Base-by-base conservation (phyloP, 176 grass and related monocot species). In the Alloteropsis semialata region DNA sequence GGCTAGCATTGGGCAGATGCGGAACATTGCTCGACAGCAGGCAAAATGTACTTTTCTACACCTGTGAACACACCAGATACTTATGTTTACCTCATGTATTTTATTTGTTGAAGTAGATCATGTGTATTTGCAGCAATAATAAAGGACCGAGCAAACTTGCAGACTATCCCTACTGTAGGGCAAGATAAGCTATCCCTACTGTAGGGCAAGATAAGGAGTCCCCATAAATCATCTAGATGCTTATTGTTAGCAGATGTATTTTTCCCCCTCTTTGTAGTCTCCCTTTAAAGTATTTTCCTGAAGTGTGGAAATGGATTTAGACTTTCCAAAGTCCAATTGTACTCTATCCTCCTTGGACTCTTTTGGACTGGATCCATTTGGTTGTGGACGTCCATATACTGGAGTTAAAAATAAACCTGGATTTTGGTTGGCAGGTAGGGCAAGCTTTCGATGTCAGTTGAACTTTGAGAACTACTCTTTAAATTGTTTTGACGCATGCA, bases 1-100 rank as follows among this genome's bases (percentile, higher is more conserved):
- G 83, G 81, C 77, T 53, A 87, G 94, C 45, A 87, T 91, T 57
- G 78, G 85, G 44, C 94, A 97, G 76, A 91, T 97, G 71, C 74
- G 87, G 78, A 55, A 80, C 85, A 57, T 91, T 32, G 78, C 85
- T 59, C 83, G 70, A 44, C 69, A 86, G 46, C 86, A 92, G 80
- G 84, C 94, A 60, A 81, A 85, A 29, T 93, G 94, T 93, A 91
- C 56, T 84, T 91, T 80, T 33, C 19, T 16, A n/a, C n/a, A 0
- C 38, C 55, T 41, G 57, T 59, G 73, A 30, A 79, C 30, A 36
- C 27, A 38, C 11, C 54, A 17, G 18, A 19, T 53, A 53, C 15
- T 21, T 45, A 27, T 82, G 17, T 44, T 82, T 53, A 29, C 43
- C 18, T 13, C 80, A 68, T 21, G 1, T 22, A 8, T 44, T 59